These are phyloP conservation scores for Trichophyton benhamiae DNA, from an alignment of 2,329 filamentous ascomycete species.

Conservation along the genomic window DNA sequence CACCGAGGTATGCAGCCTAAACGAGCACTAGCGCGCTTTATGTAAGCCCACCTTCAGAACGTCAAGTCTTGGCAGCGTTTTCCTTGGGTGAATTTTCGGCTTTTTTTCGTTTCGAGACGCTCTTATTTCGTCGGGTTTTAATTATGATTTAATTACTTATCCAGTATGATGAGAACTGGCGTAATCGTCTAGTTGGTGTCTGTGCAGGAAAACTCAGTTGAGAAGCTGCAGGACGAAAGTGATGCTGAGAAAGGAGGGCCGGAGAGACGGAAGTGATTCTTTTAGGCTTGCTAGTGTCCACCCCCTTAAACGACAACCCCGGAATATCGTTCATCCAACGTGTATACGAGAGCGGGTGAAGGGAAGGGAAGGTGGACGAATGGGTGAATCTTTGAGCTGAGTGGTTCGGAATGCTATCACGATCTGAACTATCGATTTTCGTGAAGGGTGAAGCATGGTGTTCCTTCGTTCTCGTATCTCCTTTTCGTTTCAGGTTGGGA, in stretches of 20 bases:
- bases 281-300: background rate
- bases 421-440: slow-evolving; percentile 3
- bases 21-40: background rate
- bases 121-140: background rate
- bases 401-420: background rate
- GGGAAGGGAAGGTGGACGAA: slow-evolving; percentile 10
- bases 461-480: slow-evolving; percentile 1
- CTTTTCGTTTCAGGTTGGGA: slow-evolving; percentile 4
- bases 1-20: background rate
- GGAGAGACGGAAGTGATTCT: background rate
- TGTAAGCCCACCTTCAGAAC: background rate
- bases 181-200: background rate
- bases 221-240: background rate
- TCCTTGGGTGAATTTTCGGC: background rate
- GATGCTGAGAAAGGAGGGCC: background rate
- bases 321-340: background rate
- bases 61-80: background rate
- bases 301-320: background rate
- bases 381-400: slow-evolving; percentile 2
- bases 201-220: background rate
- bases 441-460: background rate
- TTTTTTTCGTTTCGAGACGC: background rate
- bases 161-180: background rate
- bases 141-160: background rate
- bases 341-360: background rate